Base-by-base conservation (phyloP, 371 early-diverging fungal genomes). In the Smittium mucronatum region DNA sequence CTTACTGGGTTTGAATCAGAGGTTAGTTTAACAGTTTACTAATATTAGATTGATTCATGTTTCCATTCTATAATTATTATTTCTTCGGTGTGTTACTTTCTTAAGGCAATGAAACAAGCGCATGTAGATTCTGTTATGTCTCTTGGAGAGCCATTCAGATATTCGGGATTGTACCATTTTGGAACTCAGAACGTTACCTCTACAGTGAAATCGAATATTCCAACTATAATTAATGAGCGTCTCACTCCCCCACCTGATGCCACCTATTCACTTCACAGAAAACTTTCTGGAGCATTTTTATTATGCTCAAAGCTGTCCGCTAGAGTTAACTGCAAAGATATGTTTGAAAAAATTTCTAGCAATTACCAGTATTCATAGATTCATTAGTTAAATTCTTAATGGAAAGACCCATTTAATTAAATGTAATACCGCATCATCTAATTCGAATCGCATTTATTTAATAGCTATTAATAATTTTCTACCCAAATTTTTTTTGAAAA, bases 191-290 rank as follows among this genome's bases (percentile, higher is more conserved):
- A 89, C 21, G 86, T 97, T 11, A 92, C 95, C 0, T 76, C 75
- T 29, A 81, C 88, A 0, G 92, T 98, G 25, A 87, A 92, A 58
- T 86, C 87, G 32, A 85, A 88, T 17, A 95, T 98, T 69, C 98
- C 98, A 5, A 86, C 89, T 21, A 98, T 98, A 96, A 83, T 98
- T 66, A 83, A 87, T 60, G 88, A 95, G 70, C 81, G 97, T 34
- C 75, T 98, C 65, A 95, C 94, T 2, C 97, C 98, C 2, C 98
- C 98, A 25, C 98, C 98, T 2, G 97, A 96, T 70, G 97, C 93
- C 74, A 92, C 93, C 0, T 97, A 97, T 76, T 90, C 93, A 25
- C 81, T 97, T 73, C 98, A 98, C 72, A 85, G 97, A 64, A 97
- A 96, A 74, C 81, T 98, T 29, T 90, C 91, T 5, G 97, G 98